These are phyloP conservation scores for Boletellus sp. DNA, from an alignment of 768 basidiomycete genomes.

Conservation along the genomic window DNA sequence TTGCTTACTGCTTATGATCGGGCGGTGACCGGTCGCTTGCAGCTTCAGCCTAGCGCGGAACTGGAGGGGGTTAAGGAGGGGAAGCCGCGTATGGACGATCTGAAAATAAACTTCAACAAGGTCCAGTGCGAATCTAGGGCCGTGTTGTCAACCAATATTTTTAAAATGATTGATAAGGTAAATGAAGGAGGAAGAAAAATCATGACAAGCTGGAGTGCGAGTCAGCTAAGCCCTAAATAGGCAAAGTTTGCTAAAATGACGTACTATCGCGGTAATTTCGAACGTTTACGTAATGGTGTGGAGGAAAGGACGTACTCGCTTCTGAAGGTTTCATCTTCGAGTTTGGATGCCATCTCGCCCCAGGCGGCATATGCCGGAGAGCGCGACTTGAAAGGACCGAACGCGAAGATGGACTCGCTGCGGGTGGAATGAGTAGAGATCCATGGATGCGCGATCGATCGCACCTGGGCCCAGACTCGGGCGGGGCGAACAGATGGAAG, in stretches of 20 bases:
- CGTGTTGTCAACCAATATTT: constrained; percentile 9
- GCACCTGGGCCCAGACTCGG: constrained; percentile 49
- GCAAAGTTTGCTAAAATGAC: constrained; percentile 19
- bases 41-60: constrained; percentile 71
- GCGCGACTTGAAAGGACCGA: constrained; percentile 30
- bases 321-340: constrained; percentile 71
- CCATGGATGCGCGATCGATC: constrained; percentile 11
- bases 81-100: constrained; percentile 83
- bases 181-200: constrained; percentile 26
- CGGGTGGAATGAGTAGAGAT: constrained; percentile 17
- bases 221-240: constrained; percentile 24
- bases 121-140: constrained; percentile 81
- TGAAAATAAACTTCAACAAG: constrained; percentile 95
- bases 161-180: constrained; percentile 25
- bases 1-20: constrained; percentile 18
- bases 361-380: constrained; percentile 60
- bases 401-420: constrained; percentile 39
- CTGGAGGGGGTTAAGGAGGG: constrained; percentile 78
- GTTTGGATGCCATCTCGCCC: constrained; percentile 70
- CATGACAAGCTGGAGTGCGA: constrained; percentile 12
- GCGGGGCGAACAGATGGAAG: constrained; percentile 71
- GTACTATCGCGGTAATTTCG: constrained; percentile 18
- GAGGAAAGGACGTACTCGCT: constrained; percentile 69
- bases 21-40: constrained; percentile 25
- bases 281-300: constrained; percentile 30